Evolutionary conservation across 331 rosid species (phyloP).

Genomic region (Ulmus americana): DNA sequence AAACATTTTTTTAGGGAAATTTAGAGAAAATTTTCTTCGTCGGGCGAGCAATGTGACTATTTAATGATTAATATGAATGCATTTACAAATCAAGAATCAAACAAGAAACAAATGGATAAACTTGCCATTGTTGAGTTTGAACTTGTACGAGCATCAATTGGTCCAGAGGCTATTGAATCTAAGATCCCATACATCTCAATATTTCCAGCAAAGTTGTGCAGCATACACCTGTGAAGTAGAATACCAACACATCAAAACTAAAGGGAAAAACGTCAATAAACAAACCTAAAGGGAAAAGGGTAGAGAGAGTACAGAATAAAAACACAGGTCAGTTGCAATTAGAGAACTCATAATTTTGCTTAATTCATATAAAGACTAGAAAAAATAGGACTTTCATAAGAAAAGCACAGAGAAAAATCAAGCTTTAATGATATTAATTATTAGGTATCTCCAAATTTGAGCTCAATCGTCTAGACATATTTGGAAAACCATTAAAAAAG

Average conservation of each 20-base stretch:
- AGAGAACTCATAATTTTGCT: no score
- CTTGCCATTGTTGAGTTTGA: conserved; percentile 73
- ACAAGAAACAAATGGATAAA: conserved; percentile 15
- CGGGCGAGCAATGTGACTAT: not conserved
- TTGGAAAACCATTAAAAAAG: not conserved
- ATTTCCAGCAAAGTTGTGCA: conserved; percentile 84
- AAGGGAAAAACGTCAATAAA: not conserved
- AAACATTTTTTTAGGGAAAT: not conserved
- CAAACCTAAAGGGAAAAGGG: no score
- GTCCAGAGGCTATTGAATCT: conserved; percentile 67
- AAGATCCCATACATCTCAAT: conserved; percentile 73
- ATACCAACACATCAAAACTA: conserved; percentile 9
- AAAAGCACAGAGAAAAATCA: no score
- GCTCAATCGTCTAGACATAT: no score
- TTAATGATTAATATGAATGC: not conserved
- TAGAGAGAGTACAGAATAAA: no score
- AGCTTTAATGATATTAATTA: no score
- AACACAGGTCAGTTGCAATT: no score
- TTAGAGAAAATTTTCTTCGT: not conserved
- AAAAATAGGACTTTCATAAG: no score
- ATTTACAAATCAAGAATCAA: not conserved
- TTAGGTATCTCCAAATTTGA: no score
- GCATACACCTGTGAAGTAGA: conserved; percentile 67
- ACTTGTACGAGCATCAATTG: conserved; percentile 63
- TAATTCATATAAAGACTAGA: no score